These are phyloP conservation scores for Cryptococcus sp. DNA, from an alignment of 1,284 basidiomycete species.

Conservation along the genomic window DNA sequence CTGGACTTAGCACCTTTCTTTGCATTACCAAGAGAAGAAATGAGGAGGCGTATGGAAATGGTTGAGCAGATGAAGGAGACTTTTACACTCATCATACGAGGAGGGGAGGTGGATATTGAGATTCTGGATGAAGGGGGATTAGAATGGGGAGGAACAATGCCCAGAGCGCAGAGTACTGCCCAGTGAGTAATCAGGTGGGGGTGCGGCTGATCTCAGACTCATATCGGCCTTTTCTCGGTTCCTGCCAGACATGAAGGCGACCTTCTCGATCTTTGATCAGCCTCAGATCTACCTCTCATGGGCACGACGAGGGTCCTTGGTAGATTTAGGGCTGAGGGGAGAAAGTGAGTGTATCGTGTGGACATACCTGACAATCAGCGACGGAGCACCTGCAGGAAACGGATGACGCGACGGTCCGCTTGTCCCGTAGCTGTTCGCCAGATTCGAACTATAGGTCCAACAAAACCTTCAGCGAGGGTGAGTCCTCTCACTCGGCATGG, in stretches of 20 bases:
- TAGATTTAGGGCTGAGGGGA: conserved; percentile 46
- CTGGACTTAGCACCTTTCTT: conserved; percentile 79
- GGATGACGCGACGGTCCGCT: conserved; percentile 31
- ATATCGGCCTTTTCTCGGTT: conserved; percentile 39
- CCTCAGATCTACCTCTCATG: conserved; percentile 51
- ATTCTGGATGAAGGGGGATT: conserved; percentile 38
- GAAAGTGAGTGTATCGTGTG: conserved; percentile 39
- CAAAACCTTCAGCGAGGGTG: conserved; percentile 16
- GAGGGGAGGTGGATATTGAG: conserved; percentile 32
- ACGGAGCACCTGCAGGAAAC: conserved; percentile 40
- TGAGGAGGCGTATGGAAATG: conserved; percentile 62
- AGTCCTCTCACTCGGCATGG: neutral
- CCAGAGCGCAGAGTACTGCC: conserved; percentile 32
- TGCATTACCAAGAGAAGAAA: conserved; percentile 63
- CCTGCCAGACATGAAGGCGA: conserved; percentile 47
- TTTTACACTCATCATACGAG: conserved; percentile 36
- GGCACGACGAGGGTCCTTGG: conserved; percentile 43
- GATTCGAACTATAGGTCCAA: conserved; percentile 35
- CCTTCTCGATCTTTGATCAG: conserved; percentile 51
- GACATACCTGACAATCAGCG: conserved; percentile 22
- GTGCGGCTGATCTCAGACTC: conserved; percentile 18
- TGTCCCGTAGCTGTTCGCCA: conserved; percentile 38
- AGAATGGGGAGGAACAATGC: conserved; percentile 39
- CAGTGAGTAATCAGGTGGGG: conserved; percentile 16
- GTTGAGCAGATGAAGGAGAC: conserved; percentile 41